Percentiles rank a stretch among this genome's conserved stretches.
phyloP scores from a whole-genome alignment of 495 filamentous ascomycete species.

The Penicillium cinerascens region DNA sequence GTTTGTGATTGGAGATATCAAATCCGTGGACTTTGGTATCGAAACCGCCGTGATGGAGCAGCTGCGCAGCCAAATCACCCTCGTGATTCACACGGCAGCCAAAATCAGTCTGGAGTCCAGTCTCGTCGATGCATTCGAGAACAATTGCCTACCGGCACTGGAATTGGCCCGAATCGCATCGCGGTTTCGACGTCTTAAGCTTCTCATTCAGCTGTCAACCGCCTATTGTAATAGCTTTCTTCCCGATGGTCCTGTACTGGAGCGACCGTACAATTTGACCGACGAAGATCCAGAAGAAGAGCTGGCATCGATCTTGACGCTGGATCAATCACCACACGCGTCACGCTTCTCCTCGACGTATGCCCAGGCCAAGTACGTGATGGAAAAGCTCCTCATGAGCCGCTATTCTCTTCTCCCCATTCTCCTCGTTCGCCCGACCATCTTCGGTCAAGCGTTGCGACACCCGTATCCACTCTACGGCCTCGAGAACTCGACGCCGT shows the following conservation, averaged over 20 bases:
- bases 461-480: conserved; percentile 39
- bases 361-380: conserved; percentile 37
- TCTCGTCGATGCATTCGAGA: conserved; percentile 31
- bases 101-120: conserved; percentile 33
- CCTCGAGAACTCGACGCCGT: conserved; percentile 30
- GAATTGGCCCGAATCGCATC: conserved; percentile 32
- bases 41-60: conserved; percentile 11
- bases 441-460: conserved; percentile 38
- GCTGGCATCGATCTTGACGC: conserved; percentile 24
- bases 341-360: conserved; percentile 34
- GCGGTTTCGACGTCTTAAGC: conserved; percentile 28
- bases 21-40: conserved; percentile 26
- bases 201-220: conserved; percentile 36
- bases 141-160: conserved; percentile 36
- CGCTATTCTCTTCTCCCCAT: conserved; percentile 31
- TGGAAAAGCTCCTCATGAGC: conserved; percentile 33
- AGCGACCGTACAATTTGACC: conserved; percentile 24
- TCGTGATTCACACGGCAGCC: conserved; percentile 39
- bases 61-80: conserved; percentile 28
- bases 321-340: conserved; percentile 17
- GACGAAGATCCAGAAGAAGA: conserved; percentile 34
- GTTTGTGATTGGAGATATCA: conserved; percentile 35
- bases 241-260: conserved; percentile 32
- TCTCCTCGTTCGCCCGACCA: conserved; percentile 38
- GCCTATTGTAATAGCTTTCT: conserved; percentile 38